These are phyloP conservation scores for Dactylonectria macrodidyma DNA, from an alignment of 2,329 filamentous ascomycete genomes.

Conservation along the genomic window DNA sequence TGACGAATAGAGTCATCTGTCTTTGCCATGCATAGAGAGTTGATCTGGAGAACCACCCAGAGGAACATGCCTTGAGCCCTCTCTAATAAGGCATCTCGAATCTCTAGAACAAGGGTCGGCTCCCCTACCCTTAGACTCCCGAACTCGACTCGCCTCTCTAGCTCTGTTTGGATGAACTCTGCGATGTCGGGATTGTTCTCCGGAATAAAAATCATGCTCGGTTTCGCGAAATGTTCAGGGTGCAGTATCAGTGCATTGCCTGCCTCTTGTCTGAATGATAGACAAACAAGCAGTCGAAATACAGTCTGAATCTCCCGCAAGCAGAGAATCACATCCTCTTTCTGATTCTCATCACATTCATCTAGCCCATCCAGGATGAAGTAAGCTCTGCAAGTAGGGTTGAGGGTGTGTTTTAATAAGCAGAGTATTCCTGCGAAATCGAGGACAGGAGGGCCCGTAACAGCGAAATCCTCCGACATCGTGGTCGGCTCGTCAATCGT, in stretches of 20 bases:
- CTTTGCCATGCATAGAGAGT: conserved; percentile 52
- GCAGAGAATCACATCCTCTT: background rate
- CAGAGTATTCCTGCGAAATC: too few species aligned
- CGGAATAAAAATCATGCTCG: conserved; percentile 10
- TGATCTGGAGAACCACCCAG: conserved; percentile 55
- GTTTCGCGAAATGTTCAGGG: background rate
- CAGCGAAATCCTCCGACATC: background rate
- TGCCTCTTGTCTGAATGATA: background rate
- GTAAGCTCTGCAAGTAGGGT: background rate
- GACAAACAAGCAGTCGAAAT: conserved; percentile 6
- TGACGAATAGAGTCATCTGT: conserved; percentile 55
- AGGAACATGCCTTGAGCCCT: conserved; percentile 57
- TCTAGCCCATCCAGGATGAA: conserved; percentile 39
- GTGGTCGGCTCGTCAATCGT: background rate
- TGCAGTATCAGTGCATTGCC: background rate
- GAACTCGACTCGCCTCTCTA: conserved; percentile 11
- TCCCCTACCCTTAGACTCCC: conserved; percentile 34
- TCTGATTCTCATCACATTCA: conserved; percentile 22
- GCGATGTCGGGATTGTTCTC: conserved; percentile 46
- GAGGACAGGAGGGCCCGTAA: background rate
- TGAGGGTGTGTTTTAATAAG: background rate
- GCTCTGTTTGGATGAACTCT: conserved; percentile 36
- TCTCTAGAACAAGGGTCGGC: conserved; percentile 34
- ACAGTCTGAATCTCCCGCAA: background rate
- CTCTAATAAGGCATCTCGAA: conserved; percentile 36